Evolutionary conservation across 2,329 filamentous ascomycete species (phyloP).

Genomic region (Cadophora malorum): DNA sequence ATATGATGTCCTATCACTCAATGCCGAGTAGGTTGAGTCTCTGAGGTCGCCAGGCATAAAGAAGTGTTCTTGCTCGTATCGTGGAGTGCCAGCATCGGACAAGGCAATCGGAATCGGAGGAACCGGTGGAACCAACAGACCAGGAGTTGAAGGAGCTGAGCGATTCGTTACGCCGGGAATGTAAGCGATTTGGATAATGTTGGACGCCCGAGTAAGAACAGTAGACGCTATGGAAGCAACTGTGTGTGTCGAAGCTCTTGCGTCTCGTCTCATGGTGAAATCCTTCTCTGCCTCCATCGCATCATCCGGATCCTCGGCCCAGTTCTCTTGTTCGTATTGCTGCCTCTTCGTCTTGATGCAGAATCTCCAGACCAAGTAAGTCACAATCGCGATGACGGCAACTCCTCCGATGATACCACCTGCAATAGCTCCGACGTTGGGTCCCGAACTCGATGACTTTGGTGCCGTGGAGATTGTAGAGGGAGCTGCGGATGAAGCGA

Average conservation of each 20-base stretch:
- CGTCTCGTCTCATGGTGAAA: conserved; percentile 60
- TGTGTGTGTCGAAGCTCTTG: conserved; percentile 81
- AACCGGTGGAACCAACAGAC: conserved; percentile 85
- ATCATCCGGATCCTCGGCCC: conserved; percentile 57
- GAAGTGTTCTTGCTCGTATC: conserved; percentile 82
- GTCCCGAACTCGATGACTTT: conserved; percentile 52
- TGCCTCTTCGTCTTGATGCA: conserved; percentile 81
- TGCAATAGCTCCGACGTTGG: conserved; percentile 84
- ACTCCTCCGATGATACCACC: conserved; percentile 91
- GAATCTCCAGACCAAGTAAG: conserved; percentile 86
- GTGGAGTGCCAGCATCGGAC: conserved; percentile 63
- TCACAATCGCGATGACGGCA: conserved; percentile 72
- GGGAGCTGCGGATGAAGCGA: conserved; percentile 46
- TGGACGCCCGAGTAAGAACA: conserved; percentile 92
- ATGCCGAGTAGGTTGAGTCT: conserved; percentile 87
- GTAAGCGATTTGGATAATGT: conserved; percentile 99
- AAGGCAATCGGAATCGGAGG: conserved; percentile 82
- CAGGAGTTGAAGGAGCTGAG: conserved; percentile 82
- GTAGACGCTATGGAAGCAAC: conserved; percentile 93
- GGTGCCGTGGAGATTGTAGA: conserved; percentile 39
- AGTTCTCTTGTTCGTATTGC: conserved; percentile 65
- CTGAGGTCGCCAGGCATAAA: conserved; percentile 90
- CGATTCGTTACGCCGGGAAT: conserved; percentile 97
- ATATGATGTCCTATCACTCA: conserved; percentile 67
- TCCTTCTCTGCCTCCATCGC: conserved; percentile 60